phyloP scores from a whole-genome alignment of 1,284 basidiomycete genomes.

The Austropuccinia psidii region DNA sequence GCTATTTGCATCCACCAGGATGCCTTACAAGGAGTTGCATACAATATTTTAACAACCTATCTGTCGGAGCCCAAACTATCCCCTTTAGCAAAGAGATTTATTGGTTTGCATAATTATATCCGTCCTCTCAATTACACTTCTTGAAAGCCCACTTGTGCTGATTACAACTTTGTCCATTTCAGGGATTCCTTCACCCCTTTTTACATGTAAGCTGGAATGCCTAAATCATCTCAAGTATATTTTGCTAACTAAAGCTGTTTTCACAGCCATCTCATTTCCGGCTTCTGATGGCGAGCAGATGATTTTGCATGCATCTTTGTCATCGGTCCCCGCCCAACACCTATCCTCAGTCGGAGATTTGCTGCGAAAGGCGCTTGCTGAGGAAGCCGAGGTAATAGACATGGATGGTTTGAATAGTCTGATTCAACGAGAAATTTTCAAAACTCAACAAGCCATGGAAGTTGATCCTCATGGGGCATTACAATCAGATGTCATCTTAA shows the following conservation, averaged over 20 bases:
- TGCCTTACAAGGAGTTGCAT: background rate
- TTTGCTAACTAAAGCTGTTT: constrained; percentile 37
- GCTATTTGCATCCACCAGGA: background rate
- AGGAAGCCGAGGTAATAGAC: constrained; percentile 69
- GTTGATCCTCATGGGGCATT: constrained; percentile 49
- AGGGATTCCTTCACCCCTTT: constrained; percentile 82
- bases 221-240: background rate
- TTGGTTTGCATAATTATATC: constrained; percentile 9
- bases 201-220: constrained; percentile 53
- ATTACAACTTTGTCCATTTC: constrained; percentile 52
- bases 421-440: constrained; percentile 56
- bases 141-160: background rate
- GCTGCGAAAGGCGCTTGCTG: constrained; percentile 63
- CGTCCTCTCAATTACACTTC: background rate
- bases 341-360: constrained; percentile 65
- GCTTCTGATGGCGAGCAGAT: constrained; percentile 63
- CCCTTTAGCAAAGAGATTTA: constrained; percentile 18
- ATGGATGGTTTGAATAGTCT: constrained; percentile 88
- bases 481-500: constrained; percentile 46
- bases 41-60: constrained; percentile 40
- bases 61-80: constrained; percentile 42
- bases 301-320: constrained; percentile 68
- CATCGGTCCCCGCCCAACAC: constrained; percentile 73
- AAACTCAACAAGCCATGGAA: constrained; percentile 48
- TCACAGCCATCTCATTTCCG: constrained; percentile 69